A percentile compares a stretch with the other conserved stretches of the same genome.
These are phyloP conservation scores for Monosporascus sp. DNA, from an alignment of 2,329 filamentous ascomycete genomes.

Conservation along the genomic window DNA sequence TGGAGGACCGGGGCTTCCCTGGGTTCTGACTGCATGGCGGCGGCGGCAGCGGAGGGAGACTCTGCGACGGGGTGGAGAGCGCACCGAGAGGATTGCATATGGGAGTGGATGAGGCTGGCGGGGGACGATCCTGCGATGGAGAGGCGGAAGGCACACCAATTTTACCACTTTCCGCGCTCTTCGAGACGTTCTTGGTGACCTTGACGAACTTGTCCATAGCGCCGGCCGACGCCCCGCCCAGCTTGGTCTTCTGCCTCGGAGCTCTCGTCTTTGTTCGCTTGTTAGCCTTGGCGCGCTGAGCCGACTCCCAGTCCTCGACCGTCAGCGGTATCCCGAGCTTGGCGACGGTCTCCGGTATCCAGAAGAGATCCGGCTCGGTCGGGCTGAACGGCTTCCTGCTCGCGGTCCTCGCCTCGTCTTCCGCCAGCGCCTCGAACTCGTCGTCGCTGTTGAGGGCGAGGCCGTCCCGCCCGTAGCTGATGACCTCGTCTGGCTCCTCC, in stretches of 20 bases:
- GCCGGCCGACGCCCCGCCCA: constrained; percentile 19
- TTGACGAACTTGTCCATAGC: constrained; percentile 37
- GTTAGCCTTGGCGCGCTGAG: constrained; percentile 26
- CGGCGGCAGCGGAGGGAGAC: constrained; percentile 3
- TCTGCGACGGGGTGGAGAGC: constrained; percentile 8
- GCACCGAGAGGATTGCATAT: constrained; percentile 1
- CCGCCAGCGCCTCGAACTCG: constrained; percentile 41
- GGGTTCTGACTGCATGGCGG: constrained; percentile 4
- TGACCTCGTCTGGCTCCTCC: constrained; percentile 61
- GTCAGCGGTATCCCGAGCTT: constrained; percentile 60
- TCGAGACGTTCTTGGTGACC: constrained; percentile 30
- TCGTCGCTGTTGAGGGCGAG: constrained; percentile 63
- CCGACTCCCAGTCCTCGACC: constrained; percentile 58
- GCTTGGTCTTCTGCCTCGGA: constrained; percentile 16
- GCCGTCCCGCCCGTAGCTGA: constrained; percentile 45
- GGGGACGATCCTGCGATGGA: constrained; percentile 1
- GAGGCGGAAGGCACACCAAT: not conserved
- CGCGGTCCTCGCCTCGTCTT: constrained; percentile 17
- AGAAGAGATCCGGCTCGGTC: constrained; percentile 57
- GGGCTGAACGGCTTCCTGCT: constrained; percentile 56
- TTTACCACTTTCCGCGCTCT: constrained; percentile 3
- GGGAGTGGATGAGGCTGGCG: not conserved
- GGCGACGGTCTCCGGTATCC: constrained; percentile 62
- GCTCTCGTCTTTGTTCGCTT: constrained; percentile 19
- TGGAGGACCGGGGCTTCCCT: constrained; percentile 11